Evolutionary conservation across 352 stramenopile genomes (phyloP).

Genomic region (Globisporangium heterothallicum): DNA sequence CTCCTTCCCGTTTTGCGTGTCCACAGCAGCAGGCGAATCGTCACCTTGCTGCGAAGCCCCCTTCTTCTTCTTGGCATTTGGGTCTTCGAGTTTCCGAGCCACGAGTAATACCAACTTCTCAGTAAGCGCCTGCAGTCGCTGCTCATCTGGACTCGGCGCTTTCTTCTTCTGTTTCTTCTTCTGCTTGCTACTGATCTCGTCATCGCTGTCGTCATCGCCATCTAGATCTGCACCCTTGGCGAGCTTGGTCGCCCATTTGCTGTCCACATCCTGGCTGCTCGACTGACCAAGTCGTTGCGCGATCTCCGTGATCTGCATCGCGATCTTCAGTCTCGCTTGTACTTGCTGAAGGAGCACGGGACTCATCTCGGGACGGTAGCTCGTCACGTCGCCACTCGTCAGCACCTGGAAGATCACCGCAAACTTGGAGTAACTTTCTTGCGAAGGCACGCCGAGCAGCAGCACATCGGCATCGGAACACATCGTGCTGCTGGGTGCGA

Average conservation of each 20-base stretch:
- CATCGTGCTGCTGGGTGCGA: slow-evolving; percentile 23
- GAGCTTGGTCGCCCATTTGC: slow-evolving; percentile 58
- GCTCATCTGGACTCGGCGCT: slow-evolving; percentile 46
- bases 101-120: slow-evolving; percentile 68
- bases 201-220: slow-evolving; percentile 40
- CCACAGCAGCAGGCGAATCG: not conserved
- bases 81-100: slow-evolving; percentile 22
- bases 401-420: slow-evolving; percentile 18
- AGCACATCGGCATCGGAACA: slow-evolving; percentile 30
- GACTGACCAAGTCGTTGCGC: slow-evolving; percentile 30
- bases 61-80: slow-evolving; percentile 7
- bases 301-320: slow-evolving; percentile 47
- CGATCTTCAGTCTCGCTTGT: slow-evolving; percentile 46
- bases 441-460: slow-evolving; percentile 19
- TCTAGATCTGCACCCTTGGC: slow-evolving; percentile 47
- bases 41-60: not conserved
- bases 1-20: slow-evolving; percentile 34
- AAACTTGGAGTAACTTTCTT: slow-evolving; percentile 30
- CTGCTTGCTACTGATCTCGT: slow-evolving; percentile 21
- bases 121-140: slow-evolving; percentile 61
- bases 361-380: slow-evolving; percentile 25
- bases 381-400: slow-evolving; percentile 8
- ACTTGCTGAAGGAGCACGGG: slow-evolving; percentile 35
- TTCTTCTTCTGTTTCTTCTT: slow-evolving; percentile 39
- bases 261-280: slow-evolving; percentile 25